Evolutionary conservation across 179 eudicot genomes (phyloP).

Genomic region (Beta macrorhiza): DNA sequence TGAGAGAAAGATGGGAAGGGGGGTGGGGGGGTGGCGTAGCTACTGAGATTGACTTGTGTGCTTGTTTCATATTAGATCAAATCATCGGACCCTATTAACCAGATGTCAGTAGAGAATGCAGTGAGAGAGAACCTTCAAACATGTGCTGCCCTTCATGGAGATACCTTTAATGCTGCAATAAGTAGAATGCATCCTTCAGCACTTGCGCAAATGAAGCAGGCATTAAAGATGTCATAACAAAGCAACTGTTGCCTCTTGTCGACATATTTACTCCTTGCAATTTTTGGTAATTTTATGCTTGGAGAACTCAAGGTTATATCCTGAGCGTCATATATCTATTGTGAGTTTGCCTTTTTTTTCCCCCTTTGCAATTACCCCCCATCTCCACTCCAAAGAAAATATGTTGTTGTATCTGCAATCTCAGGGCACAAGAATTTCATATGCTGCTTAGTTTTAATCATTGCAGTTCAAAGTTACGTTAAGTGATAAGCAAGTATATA

Average conservation of each 20-base stretch:
- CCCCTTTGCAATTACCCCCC: background rate
- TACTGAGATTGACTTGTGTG: conserved; percentile 11
- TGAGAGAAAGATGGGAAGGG: background rate
- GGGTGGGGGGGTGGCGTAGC: background rate
- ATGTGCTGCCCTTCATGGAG: conserved; percentile 89
- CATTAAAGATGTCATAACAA: conserved; percentile 64
- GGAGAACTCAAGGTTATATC: conserved; percentile 17
- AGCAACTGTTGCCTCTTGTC: conserved; percentile 2
- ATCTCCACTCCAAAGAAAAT: background rate
- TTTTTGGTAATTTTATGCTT: conserved; percentile 23
- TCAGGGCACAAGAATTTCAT: background rate
- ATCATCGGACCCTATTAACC: conserved; percentile 73
- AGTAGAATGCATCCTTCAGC: conserved; percentile 88
- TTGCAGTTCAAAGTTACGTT: too few relatives aligned
- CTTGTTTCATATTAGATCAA: conserved; percentile 59
- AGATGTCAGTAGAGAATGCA: conserved; percentile 76
- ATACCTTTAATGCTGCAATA: conserved; percentile 73
- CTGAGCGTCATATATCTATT: conserved; percentile 13
- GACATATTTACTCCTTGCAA: conserved; percentile 18
- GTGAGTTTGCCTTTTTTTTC: conserved; percentile 23
- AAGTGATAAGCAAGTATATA: background rate
- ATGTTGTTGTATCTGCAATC: background rate
- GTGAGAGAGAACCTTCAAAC: conserved; percentile 92
- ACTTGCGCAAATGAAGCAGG: conserved; percentile 78
- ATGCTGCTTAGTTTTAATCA: background rate